Conservation (phyloP, 192 early-diverging fungal genomes). For the Backusella westeae region DNA sequence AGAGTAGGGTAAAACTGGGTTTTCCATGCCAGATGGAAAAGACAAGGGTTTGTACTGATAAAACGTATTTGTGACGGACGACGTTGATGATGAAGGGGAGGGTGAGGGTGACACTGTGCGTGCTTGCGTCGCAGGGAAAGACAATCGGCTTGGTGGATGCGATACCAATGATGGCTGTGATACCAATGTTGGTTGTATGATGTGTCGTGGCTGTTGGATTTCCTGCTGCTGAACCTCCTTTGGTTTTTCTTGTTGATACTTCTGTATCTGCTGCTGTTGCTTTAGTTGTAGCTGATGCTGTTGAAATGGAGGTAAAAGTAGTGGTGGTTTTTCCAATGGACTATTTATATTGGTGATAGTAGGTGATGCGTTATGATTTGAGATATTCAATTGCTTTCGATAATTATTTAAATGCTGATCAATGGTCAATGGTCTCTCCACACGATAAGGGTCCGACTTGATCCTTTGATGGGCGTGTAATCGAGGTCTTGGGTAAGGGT, state of each 20-base stretch:
- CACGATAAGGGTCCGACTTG: conserved; percentile 23
- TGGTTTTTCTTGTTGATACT: neutral
- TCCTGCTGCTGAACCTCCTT: neutral
- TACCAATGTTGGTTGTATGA: neutral
- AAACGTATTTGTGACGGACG: neutral
- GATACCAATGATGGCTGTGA: neutral
- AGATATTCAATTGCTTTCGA: conserved; percentile 13
- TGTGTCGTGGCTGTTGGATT: neutral
- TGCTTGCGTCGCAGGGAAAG: neutral
- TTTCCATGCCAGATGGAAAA: neutral
- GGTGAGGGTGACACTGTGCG: neutral
- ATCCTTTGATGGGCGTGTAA: conserved; percentile 36
- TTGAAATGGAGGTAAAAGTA: neutral
- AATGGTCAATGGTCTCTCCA: conserved; percentile 36
- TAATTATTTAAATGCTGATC: conserved; percentile 39
- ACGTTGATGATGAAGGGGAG: neutral
- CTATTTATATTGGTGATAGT: neutral
- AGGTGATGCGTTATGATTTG: neutral
- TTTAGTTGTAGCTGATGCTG: neutral
- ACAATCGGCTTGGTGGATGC: neutral
- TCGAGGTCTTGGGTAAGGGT: conserved; percentile 23
- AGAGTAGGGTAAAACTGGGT: conserved; percentile 14
- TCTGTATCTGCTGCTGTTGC: neutral
- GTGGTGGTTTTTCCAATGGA: neutral
- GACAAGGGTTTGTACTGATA: conserved; percentile 24